Percentiles rank a stretch among this genome's conserved stretches.
Evolutionary conservation across 1,284 basidiomycete species (phyloP).

Genomic region (Ustilago hordei): DNA sequence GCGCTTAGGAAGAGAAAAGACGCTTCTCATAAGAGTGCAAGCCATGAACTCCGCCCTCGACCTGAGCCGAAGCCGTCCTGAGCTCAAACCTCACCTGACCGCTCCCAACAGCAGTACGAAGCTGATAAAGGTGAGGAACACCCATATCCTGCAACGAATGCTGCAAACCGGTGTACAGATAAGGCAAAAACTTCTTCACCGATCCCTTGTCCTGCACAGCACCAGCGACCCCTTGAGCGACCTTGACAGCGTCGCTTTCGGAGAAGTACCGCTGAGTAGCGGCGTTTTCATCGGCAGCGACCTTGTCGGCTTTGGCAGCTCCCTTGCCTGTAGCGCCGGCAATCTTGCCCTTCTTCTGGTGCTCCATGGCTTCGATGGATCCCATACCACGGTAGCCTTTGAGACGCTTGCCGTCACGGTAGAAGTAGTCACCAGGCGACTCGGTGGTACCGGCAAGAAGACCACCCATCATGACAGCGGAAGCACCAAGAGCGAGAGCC

Average conservation of each 20-base stretch:
- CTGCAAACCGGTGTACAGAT: constrained; percentile 90
- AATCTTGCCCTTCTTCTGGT: constrained; percentile 63
- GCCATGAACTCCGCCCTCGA: constrained; percentile 95
- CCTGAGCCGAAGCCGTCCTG: constrained; percentile 92
- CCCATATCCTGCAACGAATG: constrained; percentile 97
- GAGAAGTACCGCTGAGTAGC: constrained; percentile 98
- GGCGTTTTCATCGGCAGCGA: constrained; percentile 77
- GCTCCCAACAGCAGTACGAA: constrained; percentile 76
- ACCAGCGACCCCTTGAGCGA: constrained; percentile 90
- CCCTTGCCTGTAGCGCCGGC: constrained; percentile 71
- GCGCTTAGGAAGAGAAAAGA: constrained; percentile 71
- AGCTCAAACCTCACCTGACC: constrained; percentile 90
- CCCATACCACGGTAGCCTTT: constrained; percentile 99
- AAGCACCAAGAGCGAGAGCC: constrained; percentile 90
- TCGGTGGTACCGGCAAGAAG: constrained; percentile 95
- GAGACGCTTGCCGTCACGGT: constrained; percentile 97
- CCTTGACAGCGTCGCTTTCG: constrained; percentile 92
- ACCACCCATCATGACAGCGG: constrained; percentile 99
- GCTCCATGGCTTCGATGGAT: constrained; percentile 72
- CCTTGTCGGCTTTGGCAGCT: constrained; percentile 72
- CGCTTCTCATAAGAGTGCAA: constrained; percentile 75
- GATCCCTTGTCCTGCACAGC: constrained; percentile 98
- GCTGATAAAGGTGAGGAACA: constrained; percentile 76
- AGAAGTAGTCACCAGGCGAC: constrained; percentile 98
- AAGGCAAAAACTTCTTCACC: constrained; percentile 86